These are phyloP conservation scores for Fusarium azukiicola DNA, from an alignment of 2,329 filamentous ascomycete species.

Conservation along the genomic window DNA sequence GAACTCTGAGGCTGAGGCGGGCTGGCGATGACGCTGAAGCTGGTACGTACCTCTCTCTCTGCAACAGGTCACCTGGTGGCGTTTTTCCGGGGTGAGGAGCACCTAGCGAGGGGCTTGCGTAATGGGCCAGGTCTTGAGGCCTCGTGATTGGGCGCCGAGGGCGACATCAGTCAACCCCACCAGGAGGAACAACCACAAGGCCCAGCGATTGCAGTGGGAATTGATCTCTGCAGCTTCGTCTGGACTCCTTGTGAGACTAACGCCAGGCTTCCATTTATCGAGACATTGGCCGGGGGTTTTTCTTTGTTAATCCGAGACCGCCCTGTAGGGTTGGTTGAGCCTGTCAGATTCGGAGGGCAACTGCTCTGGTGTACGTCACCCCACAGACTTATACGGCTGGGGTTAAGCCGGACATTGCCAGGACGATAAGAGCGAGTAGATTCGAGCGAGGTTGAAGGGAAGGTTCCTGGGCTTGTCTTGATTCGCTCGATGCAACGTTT, in stretches of 20 bases:
- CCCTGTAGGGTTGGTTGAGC: neutral
- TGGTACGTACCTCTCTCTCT: slow-evolving; percentile 34
- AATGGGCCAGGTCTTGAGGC: slow-evolving; percentile 30
- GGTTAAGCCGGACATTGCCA: slow-evolving; percentile 19
- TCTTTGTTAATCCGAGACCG: neutral
- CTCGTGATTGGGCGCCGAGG: slow-evolving; percentile 31
- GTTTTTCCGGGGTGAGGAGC: slow-evolving; percentile 34
- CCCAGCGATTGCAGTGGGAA: slow-evolving; percentile 33
- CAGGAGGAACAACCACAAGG: slow-evolving; percentile 33
- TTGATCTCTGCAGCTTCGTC: neutral
- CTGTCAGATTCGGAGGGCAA: neutral
- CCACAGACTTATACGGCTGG: slow-evolving; percentile 20
- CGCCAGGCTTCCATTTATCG: neutral
- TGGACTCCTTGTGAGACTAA: neutral
- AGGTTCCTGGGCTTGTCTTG: neutral
- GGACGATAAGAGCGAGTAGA: slow-evolving; percentile 6
- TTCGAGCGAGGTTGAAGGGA: neutral
- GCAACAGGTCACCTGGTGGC: slow-evolving; percentile 45
- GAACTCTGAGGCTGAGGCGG: slow-evolving; percentile 41
- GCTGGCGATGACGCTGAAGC: slow-evolving; percentile 46
- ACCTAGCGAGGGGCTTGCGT: slow-evolving; percentile 47
- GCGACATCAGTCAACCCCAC: slow-evolving; percentile 35
- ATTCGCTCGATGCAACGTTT: neutral
- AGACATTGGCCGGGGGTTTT: neutral
- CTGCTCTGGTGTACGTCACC: slow-evolving; percentile 36